Evolutionary conservation across 192 early-diverging fungal genomes (phyloP), one percentile per base, ranked within the genome.

Genomic region (Phlyctochytrium bullatum): DNA sequence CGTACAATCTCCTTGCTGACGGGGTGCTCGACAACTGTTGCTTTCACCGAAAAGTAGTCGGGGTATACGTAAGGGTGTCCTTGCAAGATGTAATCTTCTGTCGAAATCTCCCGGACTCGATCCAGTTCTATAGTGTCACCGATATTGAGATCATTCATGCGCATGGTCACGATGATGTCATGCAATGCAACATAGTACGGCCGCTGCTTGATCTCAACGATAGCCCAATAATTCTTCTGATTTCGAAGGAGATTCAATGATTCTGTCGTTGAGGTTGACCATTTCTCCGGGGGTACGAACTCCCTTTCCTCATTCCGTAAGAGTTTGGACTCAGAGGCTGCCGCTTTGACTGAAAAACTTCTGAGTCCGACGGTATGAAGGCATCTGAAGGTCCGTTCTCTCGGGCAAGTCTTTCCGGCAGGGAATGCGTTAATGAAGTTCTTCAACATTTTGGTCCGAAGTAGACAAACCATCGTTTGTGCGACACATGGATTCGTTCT

Each of bases 81-180:
- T 72, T 89, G 77, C 61, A 98, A 80, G 0, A 93, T 86, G 65
- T 87, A 95, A 66, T 94, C 91, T 34, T 84, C 86, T 29, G 86
- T 88, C 17, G 91, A 91, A 28, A 98, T 74, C 76, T 98, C 95
- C 33, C 88, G 84, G 31, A 95, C 91, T 53, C 90, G 83, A 74
- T 94, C 91, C 56, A 98, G 82, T 53, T 79, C 77, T 66, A 98
- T 84, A 35, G 91, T 83, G 80, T 97, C 95, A 23, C 97, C 97
- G 0, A 96, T 75, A 32, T 86, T 71, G 27, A 96, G 83, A 50
- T 96, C 91, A 35, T 90, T 89, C 70, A 96, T 88, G 23, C 91
- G 74, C 73, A 90, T 85, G 36, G 91, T 85, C 14, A 94, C 78
- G 36, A 98, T 85, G 57, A 95, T 80, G 72, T 98, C 97, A 77